phyloP scores from a whole-genome alignment of 768 basidiomycete species.

The Rossbeevera mucosa region DNA sequence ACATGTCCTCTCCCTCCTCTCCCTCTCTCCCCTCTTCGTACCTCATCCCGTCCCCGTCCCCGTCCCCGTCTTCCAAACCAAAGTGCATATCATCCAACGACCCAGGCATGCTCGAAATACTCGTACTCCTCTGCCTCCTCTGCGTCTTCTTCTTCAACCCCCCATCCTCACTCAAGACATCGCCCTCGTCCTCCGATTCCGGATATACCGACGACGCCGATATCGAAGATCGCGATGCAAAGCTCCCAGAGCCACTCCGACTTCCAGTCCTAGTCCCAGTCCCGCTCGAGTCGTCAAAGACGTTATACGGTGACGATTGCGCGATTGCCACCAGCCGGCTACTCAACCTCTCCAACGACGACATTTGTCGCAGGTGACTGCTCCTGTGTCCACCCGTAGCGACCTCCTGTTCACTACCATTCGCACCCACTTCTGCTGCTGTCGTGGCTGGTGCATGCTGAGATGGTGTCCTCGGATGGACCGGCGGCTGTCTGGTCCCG shows the following conservation, averaged over 20 bases:
- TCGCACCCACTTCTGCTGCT: neutral
- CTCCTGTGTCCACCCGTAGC: slow-evolving; percentile 29
- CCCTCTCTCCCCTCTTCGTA: slow-evolving; percentile 30
- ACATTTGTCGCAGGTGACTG: slow-evolving; percentile 60
- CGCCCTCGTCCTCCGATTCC: slow-evolving; percentile 48
- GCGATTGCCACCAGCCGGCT: slow-evolving; percentile 51
- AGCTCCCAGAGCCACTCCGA: slow-evolving; percentile 44
- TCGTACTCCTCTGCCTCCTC: slow-evolving; percentile 47
- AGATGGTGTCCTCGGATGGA: slow-evolving; percentile 24
- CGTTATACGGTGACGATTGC: slow-evolving; percentile 34
- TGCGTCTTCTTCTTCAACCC: slow-evolving; percentile 37
- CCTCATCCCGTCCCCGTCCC: slow-evolving; percentile 1
- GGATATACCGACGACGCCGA: slow-evolving; percentile 46
- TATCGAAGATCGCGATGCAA: slow-evolving; percentile 50
- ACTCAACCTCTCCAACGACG: slow-evolving; percentile 70
- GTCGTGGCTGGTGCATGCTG: slow-evolving; percentile 18
- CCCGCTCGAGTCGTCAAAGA: slow-evolving; percentile 15
- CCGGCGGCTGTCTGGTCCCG: slow-evolving; percentile 38
- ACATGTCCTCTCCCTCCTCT: slow-evolving; percentile 29
- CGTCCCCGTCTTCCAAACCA: slow-evolving; percentile 50
- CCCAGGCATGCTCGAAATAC: slow-evolving; percentile 85
- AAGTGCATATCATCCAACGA: slow-evolving; percentile 64
- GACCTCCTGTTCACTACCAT: neutral
- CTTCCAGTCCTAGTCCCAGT: slow-evolving; percentile 14
- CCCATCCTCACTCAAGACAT: slow-evolving; percentile 32